Evolutionary conservation across 345 rosid species (phyloP).

Genomic region (Adansonia digitata): DNA sequence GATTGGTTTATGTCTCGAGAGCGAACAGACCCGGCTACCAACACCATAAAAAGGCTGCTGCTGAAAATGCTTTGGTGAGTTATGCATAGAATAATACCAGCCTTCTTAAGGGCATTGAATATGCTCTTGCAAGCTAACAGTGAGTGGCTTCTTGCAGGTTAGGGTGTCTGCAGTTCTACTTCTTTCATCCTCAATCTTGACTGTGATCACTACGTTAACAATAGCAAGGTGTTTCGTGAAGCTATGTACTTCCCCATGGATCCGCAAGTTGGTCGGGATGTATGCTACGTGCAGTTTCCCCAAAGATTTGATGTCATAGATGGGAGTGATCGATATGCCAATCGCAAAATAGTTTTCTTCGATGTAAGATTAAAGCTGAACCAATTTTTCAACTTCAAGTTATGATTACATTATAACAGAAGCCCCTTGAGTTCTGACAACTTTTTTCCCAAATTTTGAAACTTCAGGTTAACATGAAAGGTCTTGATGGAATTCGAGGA

Average conservation of each 20-base stretch:
- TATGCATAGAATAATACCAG: not conserved
- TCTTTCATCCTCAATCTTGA: slow-evolving; percentile 96
- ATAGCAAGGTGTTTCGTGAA: slow-evolving; percentile 86
- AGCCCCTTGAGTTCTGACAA: slow-evolving; percentile 7
- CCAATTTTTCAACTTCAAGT: slow-evolving; percentile 10
- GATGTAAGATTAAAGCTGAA: slow-evolving; percentile 50
- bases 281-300: slow-evolving; percentile 93
- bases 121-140: not conserved
- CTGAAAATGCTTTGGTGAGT: slow-evolving; percentile 89
- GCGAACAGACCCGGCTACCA: slow-evolving; percentile 98
- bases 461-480: slow-evolving; percentile 89
- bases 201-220: slow-evolving; percentile 95
- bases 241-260: slow-evolving; percentile 98
- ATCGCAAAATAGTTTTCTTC: slow-evolving; percentile 88
- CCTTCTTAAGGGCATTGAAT: not conserved
- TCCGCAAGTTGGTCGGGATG: slow-evolving; percentile 68
- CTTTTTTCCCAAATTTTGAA: slow-evolving; percentile 10
- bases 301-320: slow-evolving; percentile 97
- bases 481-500: slow-evolving; percentile 93
- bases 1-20: slow-evolving; percentile 90
- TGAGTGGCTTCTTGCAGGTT: slow-evolving; percentile 46
- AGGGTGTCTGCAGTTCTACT: slow-evolving; percentile 90
- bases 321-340: slow-evolving; percentile 93
- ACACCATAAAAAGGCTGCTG: slow-evolving; percentile 97
- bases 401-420: not conserved